Conservation (phyloP, 306 rosid genomes). For the Luffa aegyptiaca region DNA sequence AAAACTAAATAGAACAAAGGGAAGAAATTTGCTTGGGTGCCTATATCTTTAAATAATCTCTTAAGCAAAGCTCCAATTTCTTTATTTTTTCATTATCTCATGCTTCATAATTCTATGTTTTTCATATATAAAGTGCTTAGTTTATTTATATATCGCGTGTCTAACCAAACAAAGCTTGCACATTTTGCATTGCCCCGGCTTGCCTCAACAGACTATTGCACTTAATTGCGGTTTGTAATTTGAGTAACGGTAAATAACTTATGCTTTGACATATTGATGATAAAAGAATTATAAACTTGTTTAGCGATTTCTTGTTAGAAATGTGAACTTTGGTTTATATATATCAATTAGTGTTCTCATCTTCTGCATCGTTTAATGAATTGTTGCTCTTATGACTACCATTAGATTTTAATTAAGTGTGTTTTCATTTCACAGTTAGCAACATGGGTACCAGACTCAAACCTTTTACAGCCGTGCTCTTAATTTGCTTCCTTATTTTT, state of each 20-base stretch:
- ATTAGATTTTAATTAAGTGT: not conserved
- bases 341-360: not conserved
- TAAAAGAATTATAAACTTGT: not conserved
- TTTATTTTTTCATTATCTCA: not conserved
- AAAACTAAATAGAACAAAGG: not conserved
- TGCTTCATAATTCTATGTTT: not conserved
- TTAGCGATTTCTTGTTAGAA: not conserved
- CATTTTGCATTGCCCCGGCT: not conserved
- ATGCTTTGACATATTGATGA: not conserved
- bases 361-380: not conserved
- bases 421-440: constrained; percentile 17
- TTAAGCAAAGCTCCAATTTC: not conserved
- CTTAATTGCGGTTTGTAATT: not conserved
- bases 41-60: not conserved
- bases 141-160: not conserved
- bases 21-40: not conserved
- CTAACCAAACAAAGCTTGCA: not conserved
- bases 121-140: not conserved
- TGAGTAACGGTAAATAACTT: not conserved
- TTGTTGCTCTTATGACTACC: not conserved
- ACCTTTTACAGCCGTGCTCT: constrained; percentile 15
- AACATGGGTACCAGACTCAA: constrained; percentile 25
- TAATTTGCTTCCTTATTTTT: constrained; percentile 28
- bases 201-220: not conserved
- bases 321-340: not conserved